Percentiles rank a stretch among this genome's conserved stretches.
Conservation (phyloP, 2,329 filamentous ascomycete genomes). For the Aspergillus japonicus region DNA sequence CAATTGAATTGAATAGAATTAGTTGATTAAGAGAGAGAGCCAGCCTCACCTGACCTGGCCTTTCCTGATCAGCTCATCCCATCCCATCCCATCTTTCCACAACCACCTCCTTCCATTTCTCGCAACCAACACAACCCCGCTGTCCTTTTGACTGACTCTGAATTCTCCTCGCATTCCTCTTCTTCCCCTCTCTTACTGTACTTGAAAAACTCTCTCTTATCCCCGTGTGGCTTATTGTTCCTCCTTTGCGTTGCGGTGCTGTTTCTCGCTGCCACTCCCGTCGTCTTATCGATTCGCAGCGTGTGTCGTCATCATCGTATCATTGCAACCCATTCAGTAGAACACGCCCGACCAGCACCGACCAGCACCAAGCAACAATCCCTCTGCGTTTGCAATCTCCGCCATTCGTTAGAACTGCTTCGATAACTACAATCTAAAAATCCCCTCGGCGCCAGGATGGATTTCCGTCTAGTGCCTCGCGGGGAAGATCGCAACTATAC, state of each 20-base stretch:
- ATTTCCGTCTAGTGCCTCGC: slow-evolving; percentile 45
- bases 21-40: not conserved
- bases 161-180: not conserved
- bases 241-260: not conserved
- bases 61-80: not conserved
- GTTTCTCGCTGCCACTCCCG: not conserved
- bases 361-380: no score
- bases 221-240: not conserved
- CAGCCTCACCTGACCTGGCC: not conserved
- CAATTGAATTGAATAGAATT: not conserved
- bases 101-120: not conserved
- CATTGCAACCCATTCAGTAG: not conserved
- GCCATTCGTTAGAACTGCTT: not conserved
- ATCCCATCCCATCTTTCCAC: not conserved
- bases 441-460: slow-evolving; percentile 29
- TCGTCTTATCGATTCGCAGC: not conserved
- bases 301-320: not conserved
- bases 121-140: no score
- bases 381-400: not conserved
- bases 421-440: not conserved
- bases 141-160: not conserved
- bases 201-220: not conserved
- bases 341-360: no score
- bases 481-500: slow-evolving; percentile 47
- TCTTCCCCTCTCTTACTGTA: not conserved